Base-by-base conservation (phyloP, 495 filamentous ascomycete genomes). In the Penicillium maclennaniae region DNA sequence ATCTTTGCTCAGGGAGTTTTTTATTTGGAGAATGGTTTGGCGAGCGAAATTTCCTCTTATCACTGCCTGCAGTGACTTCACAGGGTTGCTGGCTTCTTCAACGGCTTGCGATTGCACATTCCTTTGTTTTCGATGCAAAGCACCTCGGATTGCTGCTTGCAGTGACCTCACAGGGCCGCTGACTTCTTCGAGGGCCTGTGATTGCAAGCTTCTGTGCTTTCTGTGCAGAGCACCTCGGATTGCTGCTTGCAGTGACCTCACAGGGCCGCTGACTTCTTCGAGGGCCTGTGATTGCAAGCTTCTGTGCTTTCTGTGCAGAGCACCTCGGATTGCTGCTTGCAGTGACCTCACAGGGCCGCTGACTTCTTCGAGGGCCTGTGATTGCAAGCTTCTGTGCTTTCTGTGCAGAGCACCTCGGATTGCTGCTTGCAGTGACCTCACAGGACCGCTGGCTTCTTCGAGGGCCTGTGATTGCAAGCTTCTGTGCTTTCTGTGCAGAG, bases 121-220 rank as follows among this genome's bases (percentile, higher is more conserved):
- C 44, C 86, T 50, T 39, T 69, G 69, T 56, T 39, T 56, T 70
- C 74, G 53, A 52, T 70, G 63, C 16, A 86, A 62, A 44, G 76
- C 74, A 19, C 82, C 84, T 37, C 86, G 76, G 55, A 85, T 81
- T 16, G 76, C 79, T 25, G 75, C 76, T 60, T 79, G 75, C 36
- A 79, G 49, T 15, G 55, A 59, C 28, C 59, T 61, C 4, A 75
- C 55, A 9, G 45, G 47, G 19, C 46, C 55, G 39, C 56, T 59
- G 20, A 55, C 57, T 34, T 70, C 42, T 21, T 68, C 51, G 8
- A 74, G 62, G 40, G 84, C 75, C 21, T 77, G 69, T 34, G 80
- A 69, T 61, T 88, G 83, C 16, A 62, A 66, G 38, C 53, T 51
- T 44, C 87, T 50, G 36, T 69, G 68, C 58, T 38, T 56, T 69